Percentiles rank a stretch among this genome's conserved stretches.
Conservation (phyloP, 2,329 filamentous ascomycete species). For the Stagonosporopsis vannaccii region DNA sequence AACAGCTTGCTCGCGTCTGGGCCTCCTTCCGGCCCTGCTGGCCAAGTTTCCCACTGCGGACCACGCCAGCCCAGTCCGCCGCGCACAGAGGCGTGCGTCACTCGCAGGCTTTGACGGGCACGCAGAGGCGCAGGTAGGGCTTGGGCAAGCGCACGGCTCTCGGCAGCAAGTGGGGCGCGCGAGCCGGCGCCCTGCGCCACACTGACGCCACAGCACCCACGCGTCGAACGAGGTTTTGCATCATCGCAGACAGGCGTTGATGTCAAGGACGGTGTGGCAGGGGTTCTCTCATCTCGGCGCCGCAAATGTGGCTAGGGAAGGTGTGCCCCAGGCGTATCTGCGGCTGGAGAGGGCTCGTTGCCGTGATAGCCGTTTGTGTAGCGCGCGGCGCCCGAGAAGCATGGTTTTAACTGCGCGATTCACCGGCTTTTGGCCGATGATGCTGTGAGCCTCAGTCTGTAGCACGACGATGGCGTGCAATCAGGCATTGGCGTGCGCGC, state of each 20-base stretch:
- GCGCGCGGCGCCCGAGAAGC: background rate
- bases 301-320: slow-evolving; percentile 8
- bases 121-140: background rate
- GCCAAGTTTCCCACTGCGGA: slow-evolving; percentile 3
- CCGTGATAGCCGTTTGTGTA: slow-evolving; percentile 17
- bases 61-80: slow-evolving; percentile 3
- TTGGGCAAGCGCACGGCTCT: slow-evolving; percentile 1
- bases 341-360: background rate
- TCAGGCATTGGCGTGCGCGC: background rate
- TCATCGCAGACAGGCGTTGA: slow-evolving; percentile 17
- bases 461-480: background rate
- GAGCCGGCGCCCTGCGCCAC: slow-evolving; percentile 10
- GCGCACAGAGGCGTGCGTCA: slow-evolving; percentile 5
- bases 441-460: background rate
- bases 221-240: slow-evolving; percentile 16
- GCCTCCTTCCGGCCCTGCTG: background rate
- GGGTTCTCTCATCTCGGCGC: background rate
- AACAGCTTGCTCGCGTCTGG: background rate
- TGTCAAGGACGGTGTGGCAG: slow-evolving; percentile 1
- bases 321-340: background rate
- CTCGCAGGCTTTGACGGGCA: no score
- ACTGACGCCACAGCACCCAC: slow-evolving; percentile 9
- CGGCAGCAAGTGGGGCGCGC: slow-evolving; percentile 1
- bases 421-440: background rate
- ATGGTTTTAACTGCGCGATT: background rate